Base-by-base conservation (phyloP, 345 rosid genomes). In the Fremontodendron californicum region DNA sequence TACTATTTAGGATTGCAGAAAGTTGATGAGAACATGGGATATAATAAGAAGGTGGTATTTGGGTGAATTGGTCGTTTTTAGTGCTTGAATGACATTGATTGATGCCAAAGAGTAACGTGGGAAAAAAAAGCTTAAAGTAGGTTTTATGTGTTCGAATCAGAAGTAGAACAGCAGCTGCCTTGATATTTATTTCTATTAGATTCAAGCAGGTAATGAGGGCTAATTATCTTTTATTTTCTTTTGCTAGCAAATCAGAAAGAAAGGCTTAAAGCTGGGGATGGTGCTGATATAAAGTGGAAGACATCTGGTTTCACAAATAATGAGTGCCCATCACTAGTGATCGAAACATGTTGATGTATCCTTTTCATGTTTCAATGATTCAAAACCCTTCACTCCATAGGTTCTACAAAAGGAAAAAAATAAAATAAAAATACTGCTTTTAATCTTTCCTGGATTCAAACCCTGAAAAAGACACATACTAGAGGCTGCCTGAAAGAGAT, bases 241-340 rank as follows among this genome's bases (percentile, higher is more conserved):
- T 49, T 51, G 45, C 10, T 27, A 33, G 61, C 57, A 69, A 33
- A 49, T 33, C 3, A 70, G 43, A 71, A 18, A 27, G 77, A 40
- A 57, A 42, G 52, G 39, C 0, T 3, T 37, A 57, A 40, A 58
- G 54, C 11, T 25, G 39, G 33, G 18, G 45, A 39, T 58, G 68
- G 40, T 71, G 68, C 6, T 43, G 8, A 75, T 64, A 63, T 29
- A 63, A 49, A 63, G 71, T 63, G 71, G 62, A 75, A 75, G 60
- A 4, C 71, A 75, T 75, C 61, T 75, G 37, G 35, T 62, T 43
- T 45, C 61, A 19, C 48, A 29, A 62, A 29, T 31, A 62, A 63
- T 49, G 71, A 48, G 71, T 75, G 71, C 16, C 23, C n/a, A 33
- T 45, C 21, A 8, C 7, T 75, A 45, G 43, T 60, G 71, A 61